Base-by-base conservation (phyloP, 495 filamentous ascomycete genomes). In the Xylaria bambusicola region DNA sequence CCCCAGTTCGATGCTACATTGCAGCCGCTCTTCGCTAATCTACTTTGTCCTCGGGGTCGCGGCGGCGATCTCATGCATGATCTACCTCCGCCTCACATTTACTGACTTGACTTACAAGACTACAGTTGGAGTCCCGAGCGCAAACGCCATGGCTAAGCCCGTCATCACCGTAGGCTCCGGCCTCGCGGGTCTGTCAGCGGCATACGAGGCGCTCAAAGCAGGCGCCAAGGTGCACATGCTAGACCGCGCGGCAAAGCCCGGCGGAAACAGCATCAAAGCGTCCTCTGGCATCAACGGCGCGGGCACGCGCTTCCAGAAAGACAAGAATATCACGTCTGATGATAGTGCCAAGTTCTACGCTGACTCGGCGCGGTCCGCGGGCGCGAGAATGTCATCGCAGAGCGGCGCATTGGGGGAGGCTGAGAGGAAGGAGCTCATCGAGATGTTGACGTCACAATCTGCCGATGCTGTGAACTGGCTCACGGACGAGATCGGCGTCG, bases 281-380 rank as follows among this genome's bases (percentile, higher is more conserved):
- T 84, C 83, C 0, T 85, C 82, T 0, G 82, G 83, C 3, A 87
- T 87, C 69, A 87, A 85, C 63, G 84, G 82, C 6, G 80, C 81
- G 0, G 75, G 77, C 13, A 84, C 82, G 0, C 68, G 71, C 15
- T 84, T 78, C 59, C 82, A 85, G 62, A 60, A 66, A n/a, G 52
- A 49, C 17, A 52, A 61, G 8, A 50, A 63, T 9, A 65, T 66
- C 20, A 8, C 46, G 5, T 41, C 26, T 26, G 48, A 60, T 20
- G 40, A 38, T 10, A 46, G 27, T 2, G 29, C 55, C 0, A 27
- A 13, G 3, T 86, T 86, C 65, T 80, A 71, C 59, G 46, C 66
- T n/a, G 84, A 86, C 61, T 84, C 82, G 0, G 59, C 82, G 26
- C 71, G 68, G 17, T 85, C 82, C 0, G 81, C 82, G 0, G 75